Base-by-base conservation (phyloP, 805 yeast species). In the Maudiozyma bulderi region DNA sequence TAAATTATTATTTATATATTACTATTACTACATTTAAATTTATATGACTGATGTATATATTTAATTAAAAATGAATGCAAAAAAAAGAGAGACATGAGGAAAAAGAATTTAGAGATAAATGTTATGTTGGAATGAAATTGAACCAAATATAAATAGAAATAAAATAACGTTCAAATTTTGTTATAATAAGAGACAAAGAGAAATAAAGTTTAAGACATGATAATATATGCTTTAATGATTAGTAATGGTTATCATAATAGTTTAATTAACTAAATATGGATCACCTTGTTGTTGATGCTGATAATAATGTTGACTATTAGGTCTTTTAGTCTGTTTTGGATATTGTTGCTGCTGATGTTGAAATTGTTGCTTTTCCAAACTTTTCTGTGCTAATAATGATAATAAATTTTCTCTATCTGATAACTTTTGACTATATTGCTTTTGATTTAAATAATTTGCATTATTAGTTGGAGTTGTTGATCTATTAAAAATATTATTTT, bases 301-400 rank as follows among this genome's bases (percentile, higher is more conserved):
- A 2, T 50, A 40, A 39, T 46, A 47, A 28, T 50, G 41, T 49
- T 46, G 49, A 44, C 49, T 48, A 43, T 48, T 37, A 26, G 31
- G 26, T 44, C 49, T 29, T 44, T 44, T 38, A 37, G 29, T 35
- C 37, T 50, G 51, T 29, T 53, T 54, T 40, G 47, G 45, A 28
- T 49, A 50, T 39, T 53, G 55, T 34, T 50, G 52, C 46, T 56
- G 56, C 20, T 46, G 48, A 7, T 14, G 15, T 37, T 47, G 44
- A 50, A 51, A 26, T 41, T 59, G 59, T 42, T 58, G 61, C 41
- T 52, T 54, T 38, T 58, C 58, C 31, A 57, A 43, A 43, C 52
- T 56, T 44, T 54, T 56, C 40, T 55, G 51, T 13, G 59, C 57
- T 47, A 58, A 46, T 31, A 54, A 11, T 1, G 57, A 50, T 41